phyloP scores from a whole-genome alignment of 2,329 filamentous ascomycete species.

The Penicillium sp. region DNA sequence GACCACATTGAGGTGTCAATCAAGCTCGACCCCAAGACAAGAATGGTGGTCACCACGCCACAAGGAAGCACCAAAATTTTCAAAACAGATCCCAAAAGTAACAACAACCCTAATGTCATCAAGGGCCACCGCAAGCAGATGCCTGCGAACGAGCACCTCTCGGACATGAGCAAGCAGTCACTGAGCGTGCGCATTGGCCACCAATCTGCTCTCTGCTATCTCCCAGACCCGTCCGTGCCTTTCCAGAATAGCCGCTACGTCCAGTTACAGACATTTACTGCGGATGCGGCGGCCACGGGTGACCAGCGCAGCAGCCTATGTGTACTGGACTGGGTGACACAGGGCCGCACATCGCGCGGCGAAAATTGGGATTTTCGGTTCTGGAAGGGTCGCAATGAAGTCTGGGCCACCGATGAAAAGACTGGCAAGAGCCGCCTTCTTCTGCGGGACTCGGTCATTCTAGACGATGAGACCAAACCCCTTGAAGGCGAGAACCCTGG shows the following conservation, averaged over 20 bases:
- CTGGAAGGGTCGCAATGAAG: slow-evolving; percentile 83
- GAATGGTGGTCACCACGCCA: slow-evolving; percentile 59
- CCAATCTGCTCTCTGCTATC: slow-evolving; percentile 56
- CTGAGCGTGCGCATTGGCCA: slow-evolving; percentile 50
- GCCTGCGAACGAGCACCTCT: slow-evolving; percentile 40
- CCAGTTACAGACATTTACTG: slow-evolving; percentile 75
- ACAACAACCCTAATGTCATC: slow-evolving; percentile 21
- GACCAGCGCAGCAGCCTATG: slow-evolving; percentile 60
- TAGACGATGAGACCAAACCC: slow-evolving; percentile 55
- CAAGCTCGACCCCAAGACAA: slow-evolving; percentile 61
- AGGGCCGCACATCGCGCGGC: slow-evolving; percentile 77
- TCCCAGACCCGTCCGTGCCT: slow-evolving; percentile 92
- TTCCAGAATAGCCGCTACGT: slow-evolving; percentile 81
- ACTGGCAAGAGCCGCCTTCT: slow-evolving; percentile 59
- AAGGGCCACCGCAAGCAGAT: slow-evolving; percentile 27
- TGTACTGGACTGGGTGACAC: slow-evolving; percentile 89
- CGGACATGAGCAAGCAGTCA: slow-evolving; percentile 47
- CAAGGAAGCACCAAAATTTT: slow-evolving; percentile 94
- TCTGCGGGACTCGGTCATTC: slow-evolving; percentile 77
- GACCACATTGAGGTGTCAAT: slow-evolving; percentile 75
- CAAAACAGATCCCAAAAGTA: slow-evolving; percentile 58
- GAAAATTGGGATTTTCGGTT: slow-evolving; percentile 81
- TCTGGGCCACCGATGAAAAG: slow-evolving; percentile 45
- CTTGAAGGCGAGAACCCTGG: slow-evolving; percentile 10
- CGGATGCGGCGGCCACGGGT: slow-evolving; percentile 45